Percentiles rank a stretch among this genome's conserved stretches.
Conservation (phyloP, 768 basidiomycete genomes). For the Suillus spraguei region DNA sequence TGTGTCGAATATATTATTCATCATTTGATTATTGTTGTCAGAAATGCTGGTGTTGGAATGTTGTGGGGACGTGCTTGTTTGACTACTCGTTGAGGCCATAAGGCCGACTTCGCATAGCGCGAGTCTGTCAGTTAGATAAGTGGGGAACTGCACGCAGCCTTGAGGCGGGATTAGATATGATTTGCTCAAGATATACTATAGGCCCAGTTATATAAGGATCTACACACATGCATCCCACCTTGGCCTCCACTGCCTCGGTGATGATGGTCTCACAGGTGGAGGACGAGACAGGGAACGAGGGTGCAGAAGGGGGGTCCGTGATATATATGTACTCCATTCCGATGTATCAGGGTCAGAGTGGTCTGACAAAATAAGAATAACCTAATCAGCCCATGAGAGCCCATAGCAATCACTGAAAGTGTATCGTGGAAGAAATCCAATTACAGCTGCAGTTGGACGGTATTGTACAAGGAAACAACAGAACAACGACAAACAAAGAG, state of each 20-base stretch:
- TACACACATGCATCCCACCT: not conserved
- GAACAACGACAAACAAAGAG: not conserved
- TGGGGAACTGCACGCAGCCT: slow-evolving; percentile 15
- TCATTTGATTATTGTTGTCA: slow-evolving; percentile 4
- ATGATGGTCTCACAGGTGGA: slow-evolving; percentile 13
- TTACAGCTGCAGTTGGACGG: not conserved
- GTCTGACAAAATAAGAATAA: slow-evolving; percentile 20
- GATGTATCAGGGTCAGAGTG: not conserved
- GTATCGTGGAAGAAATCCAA: not conserved
- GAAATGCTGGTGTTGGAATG: slow-evolving; percentile 9
- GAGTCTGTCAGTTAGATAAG: slow-evolving; percentile 2
- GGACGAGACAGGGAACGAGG: not conserved
- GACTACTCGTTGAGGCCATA: slow-evolving; percentile 21
- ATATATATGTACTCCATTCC: not conserved
- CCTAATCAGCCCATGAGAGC: not conserved
- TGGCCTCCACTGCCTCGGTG: not conserved
- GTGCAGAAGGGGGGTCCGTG: not conserved
- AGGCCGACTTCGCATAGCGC: slow-evolving; percentile 18
- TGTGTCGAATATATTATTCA: slow-evolving; percentile 28
- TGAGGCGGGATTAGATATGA: slow-evolving; percentile 17
- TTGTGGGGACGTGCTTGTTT: slow-evolving; percentile 13
- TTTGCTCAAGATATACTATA: slow-evolving; percentile 1
- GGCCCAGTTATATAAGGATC: slow-evolving; percentile 18
- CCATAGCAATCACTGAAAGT: not conserved
- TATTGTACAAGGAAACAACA: not conserved